Conservation (phyloP, 2,329 filamentous ascomycete species). For the Neophaeococcomyces aloes region DNA sequence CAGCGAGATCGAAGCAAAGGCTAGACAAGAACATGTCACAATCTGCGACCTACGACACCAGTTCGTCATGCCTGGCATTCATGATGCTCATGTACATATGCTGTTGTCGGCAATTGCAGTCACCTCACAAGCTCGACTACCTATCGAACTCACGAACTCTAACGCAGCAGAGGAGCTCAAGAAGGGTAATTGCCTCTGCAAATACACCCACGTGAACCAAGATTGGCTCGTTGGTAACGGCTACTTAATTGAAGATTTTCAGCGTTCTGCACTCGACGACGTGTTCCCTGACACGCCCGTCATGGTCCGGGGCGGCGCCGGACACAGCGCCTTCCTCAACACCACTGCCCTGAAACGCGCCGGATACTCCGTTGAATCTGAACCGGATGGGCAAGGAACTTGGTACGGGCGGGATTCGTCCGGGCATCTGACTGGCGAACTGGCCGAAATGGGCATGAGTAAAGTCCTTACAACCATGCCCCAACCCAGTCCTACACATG, state of each 20-base stretch:
- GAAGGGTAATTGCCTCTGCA: constrained; percentile 6
- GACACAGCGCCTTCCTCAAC: constrained; percentile 24
- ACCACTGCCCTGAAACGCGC: constrained; percentile 22
- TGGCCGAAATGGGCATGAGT: constrained; percentile 23
- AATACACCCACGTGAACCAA: constrained; percentile 10
- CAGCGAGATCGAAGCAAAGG: constrained; percentile 7
- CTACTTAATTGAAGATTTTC: constrained; percentile 19
- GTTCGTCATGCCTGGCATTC: constrained; percentile 12
- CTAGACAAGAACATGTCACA: constrained; percentile 4
- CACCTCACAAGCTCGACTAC: constrained; percentile 3
- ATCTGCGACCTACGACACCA: constrained; percentile 2
- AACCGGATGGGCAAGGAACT: constrained; percentile 20
- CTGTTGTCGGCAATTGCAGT: constrained; percentile 3
- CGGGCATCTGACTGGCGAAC: constrained; percentile 25
- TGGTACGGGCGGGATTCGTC: constrained; percentile 22
- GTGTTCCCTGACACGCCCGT: constrained; percentile 26
- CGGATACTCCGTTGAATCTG: constrained; percentile 19
- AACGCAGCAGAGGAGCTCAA: constrained; percentile 9
- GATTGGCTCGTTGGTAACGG: constrained; percentile 22
- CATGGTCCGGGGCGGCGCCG: constrained; percentile 23
- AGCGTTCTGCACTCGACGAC: constrained; percentile 20
- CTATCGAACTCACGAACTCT: constrained; percentile 3
- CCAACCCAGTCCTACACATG: constrained; percentile 18
- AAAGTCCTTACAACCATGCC: constrained; percentile 20
- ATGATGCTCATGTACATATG: constrained; percentile 11